Evolutionary conservation across 331 rosid genomes (phyloP).

Genomic region (Cucumis variabilis): DNA sequence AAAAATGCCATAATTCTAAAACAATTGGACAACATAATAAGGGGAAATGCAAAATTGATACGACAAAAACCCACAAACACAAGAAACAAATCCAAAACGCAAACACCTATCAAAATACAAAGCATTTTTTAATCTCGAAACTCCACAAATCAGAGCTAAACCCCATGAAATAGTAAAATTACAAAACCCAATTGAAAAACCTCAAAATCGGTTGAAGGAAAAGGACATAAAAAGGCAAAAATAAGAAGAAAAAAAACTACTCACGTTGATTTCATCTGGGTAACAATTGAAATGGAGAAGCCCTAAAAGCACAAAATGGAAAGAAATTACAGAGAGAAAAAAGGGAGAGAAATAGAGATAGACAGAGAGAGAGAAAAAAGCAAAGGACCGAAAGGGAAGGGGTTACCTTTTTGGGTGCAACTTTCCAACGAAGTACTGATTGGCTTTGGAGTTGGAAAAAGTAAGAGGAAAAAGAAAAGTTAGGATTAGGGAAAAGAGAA

Average conservation of each 20-base stretch:
- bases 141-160: not conserved
- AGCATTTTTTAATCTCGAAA: not conserved
- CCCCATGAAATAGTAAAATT: slow-evolving; percentile 17
- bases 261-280: slow-evolving; percentile 26
- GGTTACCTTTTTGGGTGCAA: too few relatives aligned
- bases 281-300: slow-evolving; percentile 38
- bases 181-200: slow-evolving; percentile 1
- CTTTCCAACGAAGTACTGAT: too few relatives aligned
- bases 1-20: not conserved
- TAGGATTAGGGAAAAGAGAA: too few relatives aligned
- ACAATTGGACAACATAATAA: not conserved
- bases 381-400: too few relatives aligned
- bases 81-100: not conserved
- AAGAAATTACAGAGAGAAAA: slow-evolving; percentile 32
- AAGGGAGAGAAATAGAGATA: slow-evolving; percentile 39
- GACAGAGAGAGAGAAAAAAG: not conserved
- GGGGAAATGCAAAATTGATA: slow-evolving; percentile 14
- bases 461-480: too few relatives aligned
- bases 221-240: not conserved
- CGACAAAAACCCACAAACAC: not conserved
- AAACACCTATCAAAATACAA: slow-evolving; percentile 21
- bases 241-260: not conserved
- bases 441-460: not conserved
- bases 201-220: slow-evolving; percentile 4
- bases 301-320: slow-evolving; percentile 49